These are phyloP conservation scores for Mycena metata DNA, from an alignment of 768 basidiomycete species.

Conservation along the genomic window DNA sequence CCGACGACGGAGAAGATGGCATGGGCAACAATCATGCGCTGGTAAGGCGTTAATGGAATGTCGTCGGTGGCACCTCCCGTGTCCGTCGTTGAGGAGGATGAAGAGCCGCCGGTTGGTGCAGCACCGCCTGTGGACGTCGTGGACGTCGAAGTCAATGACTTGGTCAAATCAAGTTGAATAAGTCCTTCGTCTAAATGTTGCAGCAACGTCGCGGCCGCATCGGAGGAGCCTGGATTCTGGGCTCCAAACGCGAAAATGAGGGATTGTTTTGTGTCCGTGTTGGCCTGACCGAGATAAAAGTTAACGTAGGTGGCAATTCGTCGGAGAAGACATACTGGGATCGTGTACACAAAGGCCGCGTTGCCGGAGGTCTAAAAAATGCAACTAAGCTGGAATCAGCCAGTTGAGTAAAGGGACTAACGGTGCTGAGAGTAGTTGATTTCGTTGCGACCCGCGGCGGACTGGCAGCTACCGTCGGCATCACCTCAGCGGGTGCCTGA, in stretches of 20 bases:
- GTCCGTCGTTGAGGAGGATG: conserved; percentile 30
- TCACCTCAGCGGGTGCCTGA: conserved; percentile 60
- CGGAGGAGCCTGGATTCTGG: conserved; percentile 61
- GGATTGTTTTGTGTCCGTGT: conserved; percentile 53
- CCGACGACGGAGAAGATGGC: conserved; percentile 64
- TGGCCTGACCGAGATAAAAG: conserved; percentile 50
- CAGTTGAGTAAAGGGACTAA: conserved; percentile 42
- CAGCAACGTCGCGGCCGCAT: conserved; percentile 57
- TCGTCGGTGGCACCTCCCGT: conserved; percentile 40
- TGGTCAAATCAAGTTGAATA: conserved; percentile 62
- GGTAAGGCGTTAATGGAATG: conserved; percentile 59
- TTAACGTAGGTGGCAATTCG: not conserved
- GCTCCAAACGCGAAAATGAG: conserved; percentile 75
- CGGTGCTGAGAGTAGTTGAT: conserved; percentile 52
- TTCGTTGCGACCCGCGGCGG: conserved; percentile 67
- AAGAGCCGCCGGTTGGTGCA: conserved; percentile 41
- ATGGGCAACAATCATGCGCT: conserved; percentile 68
- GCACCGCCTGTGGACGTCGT: conserved; percentile 26
- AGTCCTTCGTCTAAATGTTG: conserved; percentile 63
- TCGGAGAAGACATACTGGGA: conserved; percentile 56
- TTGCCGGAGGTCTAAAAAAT: conserved; percentile 54
- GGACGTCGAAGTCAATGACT: conserved; percentile 40
- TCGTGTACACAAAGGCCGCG: conserved; percentile 63
- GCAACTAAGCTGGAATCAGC: conserved; percentile 19
- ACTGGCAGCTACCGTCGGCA: conserved; percentile 67